These are phyloP conservation scores for Polyporus arcularius DNA, from an alignment of 768 basidiomycete species.

Conservation along the genomic window DNA sequence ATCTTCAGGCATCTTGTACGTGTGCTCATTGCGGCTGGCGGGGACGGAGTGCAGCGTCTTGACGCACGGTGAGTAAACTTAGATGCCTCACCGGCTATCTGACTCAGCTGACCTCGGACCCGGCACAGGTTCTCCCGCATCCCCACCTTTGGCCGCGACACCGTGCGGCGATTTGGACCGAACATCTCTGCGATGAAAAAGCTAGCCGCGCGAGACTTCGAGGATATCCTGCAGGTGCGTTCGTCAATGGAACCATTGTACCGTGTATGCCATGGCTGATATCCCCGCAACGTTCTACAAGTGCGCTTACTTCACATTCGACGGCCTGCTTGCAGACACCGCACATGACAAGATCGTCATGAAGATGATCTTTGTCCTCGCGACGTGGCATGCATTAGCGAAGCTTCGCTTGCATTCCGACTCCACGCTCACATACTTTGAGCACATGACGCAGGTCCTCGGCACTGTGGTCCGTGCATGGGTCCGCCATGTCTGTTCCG, in stretches of 20 bases:
- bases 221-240: constrained; percentile 29
- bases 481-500: constrained; percentile 24
- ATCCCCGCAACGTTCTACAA: constrained; percentile 4
- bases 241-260: too few relatives aligned
- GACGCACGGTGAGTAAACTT: constrained; percentile 8
- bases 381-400: constrained; percentile 39
- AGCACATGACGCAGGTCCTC: constrained; percentile 28
- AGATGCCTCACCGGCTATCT: too few relatives aligned
- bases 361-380: constrained; percentile 35
- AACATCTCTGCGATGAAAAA: constrained; percentile 31
- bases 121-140: constrained; percentile 23
- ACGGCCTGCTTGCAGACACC: constrained; percentile 27
- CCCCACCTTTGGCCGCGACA: constrained; percentile 24
- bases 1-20: constrained; percentile 30
- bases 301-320: too few relatives aligned
- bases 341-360: constrained; percentile 26
- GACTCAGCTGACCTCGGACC: too few relatives aligned
- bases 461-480: constrained; percentile 37
- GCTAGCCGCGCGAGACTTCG: constrained; percentile 31
- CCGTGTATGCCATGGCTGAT: too few relatives aligned
- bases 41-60: constrained; percentile 1
- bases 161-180: constrained; percentile 23
- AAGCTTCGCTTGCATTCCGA: constrained; percentile 43
- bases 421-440: constrained; percentile 30
- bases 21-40: constrained; percentile 12